Conservation (phyloP, 441 rosid species). For the Eutrema salsugineum region DNA sequence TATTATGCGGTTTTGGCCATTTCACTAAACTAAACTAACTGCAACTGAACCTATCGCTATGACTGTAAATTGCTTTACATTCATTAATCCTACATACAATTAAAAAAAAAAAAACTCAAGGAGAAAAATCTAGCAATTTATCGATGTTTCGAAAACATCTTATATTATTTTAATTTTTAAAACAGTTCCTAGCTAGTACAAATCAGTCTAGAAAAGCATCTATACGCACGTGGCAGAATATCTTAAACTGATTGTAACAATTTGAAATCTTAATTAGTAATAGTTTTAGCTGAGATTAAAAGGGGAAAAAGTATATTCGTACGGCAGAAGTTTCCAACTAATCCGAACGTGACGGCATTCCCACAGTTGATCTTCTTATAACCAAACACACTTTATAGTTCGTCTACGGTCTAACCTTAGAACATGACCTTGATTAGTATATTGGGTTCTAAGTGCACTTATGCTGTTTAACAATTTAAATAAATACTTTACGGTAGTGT, state of each 20-base stretch:
- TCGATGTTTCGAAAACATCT: background rate
- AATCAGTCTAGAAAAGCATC: background rate
- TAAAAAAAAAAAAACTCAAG: background rate
- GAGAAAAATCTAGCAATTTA: background rate
- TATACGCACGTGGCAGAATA: background rate
- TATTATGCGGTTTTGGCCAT: background rate
- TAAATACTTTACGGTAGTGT: background rate
- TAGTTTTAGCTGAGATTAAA: background rate
- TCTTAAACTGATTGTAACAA: background rate
- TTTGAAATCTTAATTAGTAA: background rate
- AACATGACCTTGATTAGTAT: background rate
- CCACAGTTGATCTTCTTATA: background rate
- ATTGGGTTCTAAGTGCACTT: background rate
- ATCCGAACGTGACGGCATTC: slow-evolving; percentile 13
- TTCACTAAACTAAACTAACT: no score
- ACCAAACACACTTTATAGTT: background rate
- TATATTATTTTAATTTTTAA: background rate
- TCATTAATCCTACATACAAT: no score
- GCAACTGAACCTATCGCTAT: no score
- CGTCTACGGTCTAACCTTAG: background rate
- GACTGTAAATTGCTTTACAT: no score
- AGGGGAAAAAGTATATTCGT: background rate
- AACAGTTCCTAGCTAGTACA: background rate
- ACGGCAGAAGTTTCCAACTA: slow-evolving; percentile 21
- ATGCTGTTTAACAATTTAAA: background rate